phyloP scores from a whole-genome alignment of 106 monocot genomes.

The Acanthochlamys bracteata region DNA sequence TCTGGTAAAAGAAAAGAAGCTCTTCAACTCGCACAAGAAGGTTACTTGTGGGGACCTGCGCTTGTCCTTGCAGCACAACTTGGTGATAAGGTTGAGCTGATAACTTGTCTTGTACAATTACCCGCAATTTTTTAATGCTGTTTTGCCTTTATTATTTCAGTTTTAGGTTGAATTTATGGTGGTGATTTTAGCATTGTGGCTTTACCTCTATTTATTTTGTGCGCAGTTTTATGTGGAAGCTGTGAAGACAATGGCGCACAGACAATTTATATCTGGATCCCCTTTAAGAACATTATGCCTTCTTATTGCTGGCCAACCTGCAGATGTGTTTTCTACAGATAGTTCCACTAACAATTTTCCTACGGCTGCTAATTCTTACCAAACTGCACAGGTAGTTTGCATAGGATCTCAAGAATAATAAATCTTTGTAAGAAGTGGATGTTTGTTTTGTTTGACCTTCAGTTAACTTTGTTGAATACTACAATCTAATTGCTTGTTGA shows the following conservation, averaged over 20 bases:
- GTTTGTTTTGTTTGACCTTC: too few species aligned
- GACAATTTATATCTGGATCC: constrained; percentile 74
- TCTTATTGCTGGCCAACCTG: constrained; percentile 95
- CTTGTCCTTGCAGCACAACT: constrained; percentile 92
- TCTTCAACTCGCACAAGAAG: constrained; percentile 87
- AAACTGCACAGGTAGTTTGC: constrained; percentile 40
- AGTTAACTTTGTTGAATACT: too few species aligned
- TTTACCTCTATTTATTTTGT: neutral
- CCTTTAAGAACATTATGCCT: constrained; percentile 89
- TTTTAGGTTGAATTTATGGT: neutral
- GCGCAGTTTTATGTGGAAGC: constrained; percentile 93
- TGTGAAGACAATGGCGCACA: constrained; percentile 91
- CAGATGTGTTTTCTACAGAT: constrained; percentile 76
- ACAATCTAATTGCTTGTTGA: too few species aligned
- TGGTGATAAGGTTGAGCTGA: constrained; percentile 66
- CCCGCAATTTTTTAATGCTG: neutral
- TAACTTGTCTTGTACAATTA: neutral
- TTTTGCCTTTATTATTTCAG: neutral
- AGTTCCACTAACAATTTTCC: constrained; percentile 8
- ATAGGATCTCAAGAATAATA: neutral
- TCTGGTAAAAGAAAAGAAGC: constrained; percentile 97
- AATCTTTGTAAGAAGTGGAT: neutral
- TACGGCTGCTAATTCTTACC: constrained; percentile 22
- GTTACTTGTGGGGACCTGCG: constrained; percentile 94
- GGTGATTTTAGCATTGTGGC: neutral